Evolutionary conservation across 176 grass and related monocot species (phyloP).

Genomic region (Cenchrus fungigraminus): DNA sequence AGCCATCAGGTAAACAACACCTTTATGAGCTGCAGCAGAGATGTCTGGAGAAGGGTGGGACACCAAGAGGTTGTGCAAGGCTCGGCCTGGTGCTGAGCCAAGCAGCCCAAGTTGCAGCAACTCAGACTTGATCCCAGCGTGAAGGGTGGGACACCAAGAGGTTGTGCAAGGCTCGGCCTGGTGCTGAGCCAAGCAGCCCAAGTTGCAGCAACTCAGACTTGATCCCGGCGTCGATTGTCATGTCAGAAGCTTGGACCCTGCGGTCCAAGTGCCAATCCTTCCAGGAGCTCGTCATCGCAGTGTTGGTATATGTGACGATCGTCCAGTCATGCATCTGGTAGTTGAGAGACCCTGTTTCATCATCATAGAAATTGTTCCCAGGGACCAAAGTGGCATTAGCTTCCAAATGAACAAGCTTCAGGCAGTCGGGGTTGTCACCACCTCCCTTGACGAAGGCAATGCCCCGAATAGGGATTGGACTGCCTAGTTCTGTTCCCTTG

Average conservation of each 20-base stretch:
- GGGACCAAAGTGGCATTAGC: not conserved
- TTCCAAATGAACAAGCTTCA: constrained; percentile 2
- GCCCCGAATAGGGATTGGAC: not conserved
- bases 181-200: not conserved
- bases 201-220: not conserved
- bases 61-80: constrained; percentile 14
- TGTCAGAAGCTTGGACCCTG: constrained; percentile 1
- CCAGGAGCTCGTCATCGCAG: not conserved
- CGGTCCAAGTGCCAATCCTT: not conserved
- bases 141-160: not conserved
- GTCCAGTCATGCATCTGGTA: not conserved
- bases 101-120: not conserved
- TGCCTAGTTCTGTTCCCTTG: not conserved
- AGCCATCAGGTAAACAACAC: constrained; percentile 18
- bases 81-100: not conserved
- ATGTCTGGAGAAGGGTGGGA: not conserved
- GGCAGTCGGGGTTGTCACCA: not conserved
- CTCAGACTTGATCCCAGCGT: not conserved
- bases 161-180: not conserved
- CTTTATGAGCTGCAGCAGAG: not conserved
- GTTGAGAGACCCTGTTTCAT: not conserved
- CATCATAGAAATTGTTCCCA: not conserved
- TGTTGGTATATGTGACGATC: constrained; percentile 7
- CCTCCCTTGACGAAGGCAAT: not conserved
- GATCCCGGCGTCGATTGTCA: not conserved